Percentiles rank a stretch among this genome's conserved stretches.
phyloP scores from a whole-genome alignment of 176 grass and related monocot species.

The Oryza officinalis region DNA sequence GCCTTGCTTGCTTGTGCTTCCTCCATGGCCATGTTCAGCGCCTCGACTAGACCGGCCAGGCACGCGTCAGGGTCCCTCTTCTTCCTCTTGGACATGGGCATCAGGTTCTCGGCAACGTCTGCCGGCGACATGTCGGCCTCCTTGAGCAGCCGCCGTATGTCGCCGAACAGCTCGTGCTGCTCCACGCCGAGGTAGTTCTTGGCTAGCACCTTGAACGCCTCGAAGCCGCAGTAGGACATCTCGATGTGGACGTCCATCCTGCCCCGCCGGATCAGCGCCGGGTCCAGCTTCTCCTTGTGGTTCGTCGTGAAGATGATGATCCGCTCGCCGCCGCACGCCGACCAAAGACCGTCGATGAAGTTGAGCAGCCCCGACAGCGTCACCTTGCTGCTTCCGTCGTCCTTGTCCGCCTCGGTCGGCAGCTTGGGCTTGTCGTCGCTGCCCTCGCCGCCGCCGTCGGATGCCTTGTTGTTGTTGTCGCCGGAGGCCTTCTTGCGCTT shows the following conservation, averaged over 20 bases:
- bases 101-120: slow-evolving; percentile 60
- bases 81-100: slow-evolving; percentile 45
- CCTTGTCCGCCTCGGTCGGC: too few species aligned
- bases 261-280: slow-evolving; percentile 48
- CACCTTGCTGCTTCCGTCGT: too few species aligned
- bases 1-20: background rate
- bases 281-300: slow-evolving; percentile 64
- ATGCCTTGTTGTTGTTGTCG: too few species aligned
- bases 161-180: slow-evolving; percentile 32
- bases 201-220: slow-evolving; percentile 54
- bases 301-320: slow-evolving; percentile 67
- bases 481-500: too few species aligned
- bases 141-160: slow-evolving; percentile 30
- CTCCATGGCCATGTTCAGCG: slow-evolving; percentile 34
- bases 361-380: slow-evolving; percentile 62
- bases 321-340: slow-evolving; percentile 54
- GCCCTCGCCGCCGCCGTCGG: too few species aligned
- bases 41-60: slow-evolving; percentile 32
- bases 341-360: slow-evolving; percentile 69
- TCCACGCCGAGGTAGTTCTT: slow-evolving; percentile 46
- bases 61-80: slow-evolving; percentile 20
- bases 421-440: too few species aligned
- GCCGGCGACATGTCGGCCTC: slow-evolving; percentile 61
- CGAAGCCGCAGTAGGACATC: slow-evolving; percentile 53
- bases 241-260: slow-evolving; percentile 81